Conservation (phyloP, 768 basidiomycete genomes). For the Amylocystis lapponica region DNA sequence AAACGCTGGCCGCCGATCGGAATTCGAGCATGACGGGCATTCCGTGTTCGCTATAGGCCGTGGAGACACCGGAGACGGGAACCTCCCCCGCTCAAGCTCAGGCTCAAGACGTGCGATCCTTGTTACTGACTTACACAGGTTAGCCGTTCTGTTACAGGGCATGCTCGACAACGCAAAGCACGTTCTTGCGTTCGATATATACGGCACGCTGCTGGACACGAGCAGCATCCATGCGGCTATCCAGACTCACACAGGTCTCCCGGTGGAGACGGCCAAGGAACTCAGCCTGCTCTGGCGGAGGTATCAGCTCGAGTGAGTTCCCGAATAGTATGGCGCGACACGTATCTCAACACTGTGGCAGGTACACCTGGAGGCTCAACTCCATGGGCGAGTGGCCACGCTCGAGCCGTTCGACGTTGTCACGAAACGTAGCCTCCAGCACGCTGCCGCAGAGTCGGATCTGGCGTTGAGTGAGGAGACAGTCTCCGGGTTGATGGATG, state of each 20-base stretch:
- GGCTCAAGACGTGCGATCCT: no score
- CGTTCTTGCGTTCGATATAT: slow-evolving; percentile 27
- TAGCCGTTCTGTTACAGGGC: no score
- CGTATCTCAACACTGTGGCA: slow-evolving; percentile 1
- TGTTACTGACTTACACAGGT: no score
- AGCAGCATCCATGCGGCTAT: slow-evolving; percentile 13
- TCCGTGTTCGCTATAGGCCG: no score
- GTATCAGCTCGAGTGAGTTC: slow-evolving; percentile 25
- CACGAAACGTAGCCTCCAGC: slow-evolving; percentile 18
- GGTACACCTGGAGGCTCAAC: slow-evolving; percentile 27
- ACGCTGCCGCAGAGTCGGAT: slow-evolving; percentile 18
- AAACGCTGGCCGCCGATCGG: no score
- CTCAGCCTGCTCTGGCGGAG: slow-evolving; percentile 17
- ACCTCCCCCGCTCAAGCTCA: no score
- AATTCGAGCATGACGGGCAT: no score
- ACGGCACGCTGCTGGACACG: slow-evolving; percentile 26
- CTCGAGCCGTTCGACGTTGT: slow-evolving; percentile 21
- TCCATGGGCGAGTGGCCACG: slow-evolving; percentile 6
- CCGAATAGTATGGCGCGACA: no score
- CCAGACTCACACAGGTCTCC: background rate
- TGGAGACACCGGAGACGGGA: no score
- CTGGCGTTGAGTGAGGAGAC: slow-evolving; percentile 1
- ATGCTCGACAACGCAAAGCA: slow-evolving; percentile 3
- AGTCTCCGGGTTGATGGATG: slow-evolving; percentile 14
- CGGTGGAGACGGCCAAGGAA: slow-evolving; percentile 6